Percentiles rank a stretch among this genome's conserved stretches.
Conservation (phyloP, 2,329 filamentous ascomycete genomes). For the Macrophomina pseudophaseolina region DNA sequence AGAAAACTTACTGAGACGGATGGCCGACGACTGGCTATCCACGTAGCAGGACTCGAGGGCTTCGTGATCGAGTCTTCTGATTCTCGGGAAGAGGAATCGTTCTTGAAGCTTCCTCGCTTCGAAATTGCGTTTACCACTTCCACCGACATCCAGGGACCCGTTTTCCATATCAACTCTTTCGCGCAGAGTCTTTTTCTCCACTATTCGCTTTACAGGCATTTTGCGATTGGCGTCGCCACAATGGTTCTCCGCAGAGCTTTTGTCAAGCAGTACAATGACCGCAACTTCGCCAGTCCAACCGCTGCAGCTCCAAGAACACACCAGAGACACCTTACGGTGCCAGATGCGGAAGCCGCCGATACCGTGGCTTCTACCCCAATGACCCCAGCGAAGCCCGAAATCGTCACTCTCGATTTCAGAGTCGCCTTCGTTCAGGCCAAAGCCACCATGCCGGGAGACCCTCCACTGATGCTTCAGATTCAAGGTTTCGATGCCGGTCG, state of each 20-base stretch:
- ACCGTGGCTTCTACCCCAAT: conserved; percentile 32
- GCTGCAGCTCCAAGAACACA: conserved; percentile 31
- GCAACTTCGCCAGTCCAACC: conserved; percentile 5
- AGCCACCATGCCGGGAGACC: conserved; percentile 84
- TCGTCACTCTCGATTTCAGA: conserved; percentile 82
- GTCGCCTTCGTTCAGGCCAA: conserved; percentile 85
- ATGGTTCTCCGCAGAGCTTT: conserved; percentile 67
- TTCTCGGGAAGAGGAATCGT: conserved; percentile 82
- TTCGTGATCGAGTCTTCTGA: conserved; percentile 89
- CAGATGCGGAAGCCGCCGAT: conserved; percentile 39
- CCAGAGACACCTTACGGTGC: conserved; percentile 38
- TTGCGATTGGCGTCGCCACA: conserved; percentile 81
- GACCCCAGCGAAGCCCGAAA: conserved; percentile 57
- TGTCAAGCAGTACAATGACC: conserved; percentile 30
- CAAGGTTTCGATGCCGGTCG: conserved; percentile 81
- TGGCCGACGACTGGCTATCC: conserved; percentile 79
- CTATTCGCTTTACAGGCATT: conserved; percentile 94
- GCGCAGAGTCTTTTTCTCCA: conserved; percentile 80
- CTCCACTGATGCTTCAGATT: conserved; percentile 88
- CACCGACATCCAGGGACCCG: conserved; percentile 83
- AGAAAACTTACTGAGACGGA: conserved; percentile 65
- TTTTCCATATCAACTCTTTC: conserved; percentile 85
- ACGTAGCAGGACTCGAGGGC: conserved; percentile 82
- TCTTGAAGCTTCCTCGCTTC: conserved; percentile 82
- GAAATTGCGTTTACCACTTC: conserved; percentile 84